Conservation (phyloP, 495 filamentous ascomycete species). For the Lophiotrema nucula region DNA sequence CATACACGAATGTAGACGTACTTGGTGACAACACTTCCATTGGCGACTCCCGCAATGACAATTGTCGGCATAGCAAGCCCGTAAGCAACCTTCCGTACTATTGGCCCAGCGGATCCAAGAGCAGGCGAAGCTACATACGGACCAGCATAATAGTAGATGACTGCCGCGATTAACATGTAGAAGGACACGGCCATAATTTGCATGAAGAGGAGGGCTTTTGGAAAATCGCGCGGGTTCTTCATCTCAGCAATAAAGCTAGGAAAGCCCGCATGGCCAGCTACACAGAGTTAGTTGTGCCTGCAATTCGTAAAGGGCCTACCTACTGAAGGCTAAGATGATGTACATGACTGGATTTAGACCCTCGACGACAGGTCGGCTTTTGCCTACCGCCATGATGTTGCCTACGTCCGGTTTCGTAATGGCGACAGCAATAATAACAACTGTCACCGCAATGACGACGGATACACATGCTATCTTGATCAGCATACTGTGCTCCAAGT, state of each 20-base stretch:
- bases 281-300: too few relatives aligned
- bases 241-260: slow-evolving; percentile 33
- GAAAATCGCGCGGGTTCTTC: slow-evolving; percentile 29
- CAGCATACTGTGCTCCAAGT: slow-evolving; percentile 19
- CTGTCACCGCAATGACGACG: slow-evolving; percentile 62
- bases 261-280: slow-evolving; percentile 34
- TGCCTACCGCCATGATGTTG: not conserved
- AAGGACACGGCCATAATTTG: slow-evolving; percentile 5
- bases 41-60: slow-evolving; percentile 2
- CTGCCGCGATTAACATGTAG: slow-evolving; percentile 9
- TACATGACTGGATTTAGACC: slow-evolving; percentile 50
- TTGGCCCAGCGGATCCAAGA: not conserved
- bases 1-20: slow-evolving; percentile 67
- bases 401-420: not conserved
- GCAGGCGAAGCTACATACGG: slow-evolving; percentile 5
- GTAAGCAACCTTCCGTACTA: slow-evolving; percentile 9
- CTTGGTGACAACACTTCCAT: slow-evolving; percentile 43
- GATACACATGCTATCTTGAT: slow-evolving; percentile 55
- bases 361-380: not conserved
- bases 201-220: slow-evolving; percentile 31
- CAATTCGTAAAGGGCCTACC: too few relatives aligned
- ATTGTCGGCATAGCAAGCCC: slow-evolving; percentile 12
- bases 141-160: slow-evolving; percentile 10
- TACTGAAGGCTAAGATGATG: slow-evolving; percentile 44
- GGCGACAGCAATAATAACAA: slow-evolving; percentile 58